phyloP scores from a whole-genome alignment of 2,329 filamentous ascomycete species.

The Penicillium sp. region DNA sequence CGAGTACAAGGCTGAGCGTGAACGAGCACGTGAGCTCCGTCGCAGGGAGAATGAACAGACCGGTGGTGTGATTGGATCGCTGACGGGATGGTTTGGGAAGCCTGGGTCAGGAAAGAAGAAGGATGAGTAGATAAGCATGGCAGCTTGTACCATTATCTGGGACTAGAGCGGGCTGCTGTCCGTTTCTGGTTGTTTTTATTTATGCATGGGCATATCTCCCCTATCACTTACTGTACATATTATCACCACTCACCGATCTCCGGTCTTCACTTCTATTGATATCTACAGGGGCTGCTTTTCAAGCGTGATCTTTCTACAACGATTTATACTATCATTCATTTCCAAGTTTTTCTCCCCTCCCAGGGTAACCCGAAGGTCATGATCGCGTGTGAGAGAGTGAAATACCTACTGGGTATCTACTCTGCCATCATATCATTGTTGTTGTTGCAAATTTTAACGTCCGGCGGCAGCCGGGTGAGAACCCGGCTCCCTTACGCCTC shows the following conservation, averaged over 20 bases:
- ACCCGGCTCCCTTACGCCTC: too few relatives aligned
- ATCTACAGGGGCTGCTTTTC: slow-evolving; percentile 1
- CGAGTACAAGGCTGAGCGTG: slow-evolving; percentile 32
- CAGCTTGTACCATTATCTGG: background rate
- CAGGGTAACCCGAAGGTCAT: too few relatives aligned
- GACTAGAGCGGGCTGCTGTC: background rate
- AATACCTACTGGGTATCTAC: too few relatives aligned
- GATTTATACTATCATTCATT: background rate
- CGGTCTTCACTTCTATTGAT: slow-evolving; percentile 3
- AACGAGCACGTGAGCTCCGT: slow-evolving; percentile 29
- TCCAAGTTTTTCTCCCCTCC: background rate
- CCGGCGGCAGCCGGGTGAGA: too few relatives aligned
- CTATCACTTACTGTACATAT: slow-evolving; percentile 15
- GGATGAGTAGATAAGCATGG: slow-evolving; percentile 15
- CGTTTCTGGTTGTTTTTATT: background rate
- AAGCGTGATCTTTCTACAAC: background rate
- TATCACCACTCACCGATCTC: background rate
- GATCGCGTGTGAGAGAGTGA: too few relatives aligned
- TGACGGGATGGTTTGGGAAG: slow-evolving; percentile 14
- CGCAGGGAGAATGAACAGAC: slow-evolving; percentile 8
- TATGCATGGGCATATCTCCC: background rate
- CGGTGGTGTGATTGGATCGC: background rate
- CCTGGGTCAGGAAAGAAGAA: slow-evolving; percentile 18
- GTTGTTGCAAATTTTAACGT: too few relatives aligned
- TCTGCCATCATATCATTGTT: too few relatives aligned